Conservation (phyloP, 2,329 filamentous ascomycete species). For the Didymellaceae sp. region DNA sequence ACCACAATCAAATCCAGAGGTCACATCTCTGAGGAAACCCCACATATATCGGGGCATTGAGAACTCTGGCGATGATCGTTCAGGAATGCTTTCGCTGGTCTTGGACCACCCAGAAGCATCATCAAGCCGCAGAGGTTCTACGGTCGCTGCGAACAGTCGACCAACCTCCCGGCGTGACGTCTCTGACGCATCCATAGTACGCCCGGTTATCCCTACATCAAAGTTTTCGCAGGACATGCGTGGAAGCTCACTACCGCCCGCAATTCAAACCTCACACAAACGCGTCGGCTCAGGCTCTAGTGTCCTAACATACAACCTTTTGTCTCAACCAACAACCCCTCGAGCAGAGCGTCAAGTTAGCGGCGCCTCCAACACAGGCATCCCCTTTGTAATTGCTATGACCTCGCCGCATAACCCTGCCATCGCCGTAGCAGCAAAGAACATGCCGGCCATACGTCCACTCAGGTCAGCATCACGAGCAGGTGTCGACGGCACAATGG, state of each 20-base stretch:
- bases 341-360: conserved; percentile 26
- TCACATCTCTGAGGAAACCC: background rate
- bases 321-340: conserved; percentile 7
- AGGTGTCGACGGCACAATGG: conserved; percentile 43
- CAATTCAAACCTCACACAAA: conserved; percentile 5
- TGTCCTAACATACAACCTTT: conserved; percentile 9
- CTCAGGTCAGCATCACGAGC: conserved; percentile 24
- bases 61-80: background rate
- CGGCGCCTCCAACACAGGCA: conserved; percentile 25
- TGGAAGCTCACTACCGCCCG: background rate
- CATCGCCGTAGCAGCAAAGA: conserved; percentile 27
- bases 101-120: background rate
- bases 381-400: conserved; percentile 42
- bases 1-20: background rate
- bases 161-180: background rate
- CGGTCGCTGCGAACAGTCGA: too few species aligned
- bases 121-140: too few species aligned
- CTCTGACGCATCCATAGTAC: background rate
- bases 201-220: conserved; percentile 9
- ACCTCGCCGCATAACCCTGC: conserved; percentile 41
- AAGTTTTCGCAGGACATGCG: conserved; percentile 1
- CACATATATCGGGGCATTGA: background rate
- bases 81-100: background rate
- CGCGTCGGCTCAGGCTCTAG: conserved; percentile 26
- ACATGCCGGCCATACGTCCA: conserved; percentile 25